phyloP scores from a whole-genome alignment of 2,329 filamentous ascomycete species.

The Colletotrichum limetticola region DNA sequence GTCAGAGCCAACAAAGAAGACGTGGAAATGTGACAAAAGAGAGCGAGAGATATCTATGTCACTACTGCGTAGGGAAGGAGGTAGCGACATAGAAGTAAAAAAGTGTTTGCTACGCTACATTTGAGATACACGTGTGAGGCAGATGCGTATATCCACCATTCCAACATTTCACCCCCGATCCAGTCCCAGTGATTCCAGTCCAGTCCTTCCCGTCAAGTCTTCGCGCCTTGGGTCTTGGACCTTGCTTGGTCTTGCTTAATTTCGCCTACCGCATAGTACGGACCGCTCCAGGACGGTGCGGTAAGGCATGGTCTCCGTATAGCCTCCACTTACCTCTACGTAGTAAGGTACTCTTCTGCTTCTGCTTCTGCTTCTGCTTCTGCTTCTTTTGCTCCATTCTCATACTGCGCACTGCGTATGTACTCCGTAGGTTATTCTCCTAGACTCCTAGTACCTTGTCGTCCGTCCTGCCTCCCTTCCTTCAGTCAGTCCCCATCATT shows the following conservation, averaged over 20 bases:
- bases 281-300: slow-evolving; percentile 17
- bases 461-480: background rate
- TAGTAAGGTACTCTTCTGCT: too few relatives aligned
- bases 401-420: too few relatives aligned
- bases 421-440: background rate
- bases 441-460: background rate
- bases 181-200: background rate
- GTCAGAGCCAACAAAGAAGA: background rate
- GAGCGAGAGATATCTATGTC: background rate
- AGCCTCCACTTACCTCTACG: too few relatives aligned
- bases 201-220: too few relatives aligned
- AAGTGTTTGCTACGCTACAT: background rate
- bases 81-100: background rate
- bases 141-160: background rate
- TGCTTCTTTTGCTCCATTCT: background rate
- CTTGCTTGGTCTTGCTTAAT: slow-evolving; percentile 16
- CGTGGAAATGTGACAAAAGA: background rate
- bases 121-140: background rate
- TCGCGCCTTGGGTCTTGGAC: too few relatives aligned
- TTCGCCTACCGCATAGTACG: slow-evolving; percentile 25
- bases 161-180: background rate
- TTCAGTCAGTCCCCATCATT: background rate
- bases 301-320: too few relatives aligned
- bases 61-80: too few relatives aligned
- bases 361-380: background rate